Percentiles rank a stretch among this genome's conserved stretches.
Evolutionary conservation across 163 green algal genomes (phyloP).

Genomic region (Volvox carteri): DNA sequence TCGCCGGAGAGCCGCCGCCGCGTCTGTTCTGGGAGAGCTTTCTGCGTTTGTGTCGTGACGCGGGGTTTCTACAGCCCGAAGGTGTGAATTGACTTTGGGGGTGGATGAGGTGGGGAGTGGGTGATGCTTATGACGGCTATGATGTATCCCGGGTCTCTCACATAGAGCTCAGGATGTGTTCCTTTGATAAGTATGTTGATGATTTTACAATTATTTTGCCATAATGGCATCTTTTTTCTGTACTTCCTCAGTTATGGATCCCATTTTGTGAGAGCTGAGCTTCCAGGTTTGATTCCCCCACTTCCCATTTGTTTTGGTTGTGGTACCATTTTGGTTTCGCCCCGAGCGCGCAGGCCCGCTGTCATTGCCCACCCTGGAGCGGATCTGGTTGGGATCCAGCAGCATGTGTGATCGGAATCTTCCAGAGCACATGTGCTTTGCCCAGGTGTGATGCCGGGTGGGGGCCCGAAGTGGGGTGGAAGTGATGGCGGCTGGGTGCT

Average conservation of each 20-base stretch:
- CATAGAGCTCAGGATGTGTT: too few species aligned
- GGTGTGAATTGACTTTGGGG: background rate
- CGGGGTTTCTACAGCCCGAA: slow-evolving; percentile 32
- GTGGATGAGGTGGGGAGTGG: background rate
- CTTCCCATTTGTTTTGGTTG: too few species aligned
- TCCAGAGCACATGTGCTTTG: slow-evolving; percentile 35
- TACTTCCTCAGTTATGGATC: too few species aligned
- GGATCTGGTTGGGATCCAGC: slow-evolving; percentile 16
- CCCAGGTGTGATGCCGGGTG: background rate
- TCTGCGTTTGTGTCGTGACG: slow-evolving; percentile 20
- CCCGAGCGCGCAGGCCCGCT: slow-evolving; percentile 47
- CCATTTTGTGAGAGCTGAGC: too few species aligned
- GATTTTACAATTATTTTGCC: too few species aligned
- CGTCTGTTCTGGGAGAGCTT: slow-evolving; percentile 29
- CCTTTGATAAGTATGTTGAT: background rate
- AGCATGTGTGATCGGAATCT: background rate
- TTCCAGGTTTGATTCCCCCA: too few species aligned
- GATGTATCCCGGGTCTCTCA: background rate
- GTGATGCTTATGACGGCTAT: too few species aligned
- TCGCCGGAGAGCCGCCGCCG: slow-evolving; percentile 24
- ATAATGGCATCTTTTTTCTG: too few species aligned
- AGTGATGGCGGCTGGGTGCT: background rate
- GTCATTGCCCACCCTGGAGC: background rate
- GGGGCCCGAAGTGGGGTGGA: background rate
- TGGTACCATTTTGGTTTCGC: too few species aligned